Evolutionary conservation across 1,284 basidiomycete species (phyloP), one percentile per base, ranked within the genome.

Genomic region (Anthracocystis panici-leucophaei): DNA sequence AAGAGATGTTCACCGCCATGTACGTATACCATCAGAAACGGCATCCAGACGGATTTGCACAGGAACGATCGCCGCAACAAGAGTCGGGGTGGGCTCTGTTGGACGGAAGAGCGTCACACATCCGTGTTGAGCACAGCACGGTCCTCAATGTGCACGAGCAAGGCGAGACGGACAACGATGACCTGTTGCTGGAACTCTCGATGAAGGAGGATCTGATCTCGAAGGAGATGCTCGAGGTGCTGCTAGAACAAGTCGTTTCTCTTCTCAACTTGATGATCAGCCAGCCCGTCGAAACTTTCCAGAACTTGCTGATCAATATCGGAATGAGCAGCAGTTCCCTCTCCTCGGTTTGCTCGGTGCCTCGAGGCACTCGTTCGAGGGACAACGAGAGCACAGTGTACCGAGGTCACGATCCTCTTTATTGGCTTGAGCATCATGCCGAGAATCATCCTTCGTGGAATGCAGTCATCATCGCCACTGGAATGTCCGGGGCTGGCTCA

Each of bases 1-100:
- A 46, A 44, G 55, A 64, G 25, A 38, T 64, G 33, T 64, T 64
- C 48, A 57, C 48, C 5, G 54, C 62, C 31, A 64, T 64, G 62
- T 64, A 40, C 20, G 55, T 46, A 33, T 64, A 57, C 42, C 62
- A 64, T 41, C 60, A 51, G 21, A 18, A 14, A 6, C 5, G 20
- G 16, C 20, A 51, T n/a, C 20, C 8, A 6, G n/a, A 38, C 20
- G 11, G 2, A n/a, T n/a, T n/a, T n/a, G n/a, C n/a, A n/a, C n/a
- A n/a, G n/a, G n/a, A n/a, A n/a, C n/a, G n/a, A n/a, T n/a, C n/a
- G n/a, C n/a, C n/a, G n/a, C n/a, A 10, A 35, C 4, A 21, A 21
- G 35, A n/a, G n/a, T n/a, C 11, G 3, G 1, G 20, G 4, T 52
- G 50, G 55, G 21, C 33, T 12, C 21, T 52, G 14, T 14, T 52